Base-by-base conservation (phyloP, 1,284 basidiomycete species). In the Pseudozyma hubeiensis region DNA sequence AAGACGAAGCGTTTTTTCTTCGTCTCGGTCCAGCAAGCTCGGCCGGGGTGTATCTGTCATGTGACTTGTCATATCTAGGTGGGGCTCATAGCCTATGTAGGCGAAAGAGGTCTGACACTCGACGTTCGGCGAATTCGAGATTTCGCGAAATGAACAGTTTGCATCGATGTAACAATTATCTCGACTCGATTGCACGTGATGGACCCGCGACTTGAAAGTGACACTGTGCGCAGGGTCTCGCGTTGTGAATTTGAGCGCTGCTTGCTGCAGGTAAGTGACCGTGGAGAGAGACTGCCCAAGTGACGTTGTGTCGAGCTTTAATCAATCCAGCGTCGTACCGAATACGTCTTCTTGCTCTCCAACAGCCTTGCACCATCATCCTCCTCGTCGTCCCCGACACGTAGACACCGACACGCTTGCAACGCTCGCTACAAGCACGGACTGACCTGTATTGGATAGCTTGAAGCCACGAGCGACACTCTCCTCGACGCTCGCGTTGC, bases 141-240 rank as follows among this genome's bases (percentile, higher is more conserved):
- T 24, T 2, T 24, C 24, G 4, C 24, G 24, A 24, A 24, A 24
- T 4, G 2, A 24, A 4, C 24, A 24, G 24, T 24, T 24, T 24
- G 24, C 2, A 24, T 24, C 24, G 24, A 24, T 24, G 24, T 24
- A 24, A 24, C 24, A 24, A 24, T 24, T 24, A 24, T 24, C 24
- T 24, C 24, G 24, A 24, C 1, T 24, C 24, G 24, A 14, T 37
- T 41, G 10, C 53, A 55, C 53, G 53, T 55, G 53, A 55, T 55
- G 45, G 7, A 39, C 29, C 53, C 53, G 53, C 53, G 53, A 47
- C 45, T 43, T 29, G 49, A 16, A 5, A 19, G 31, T 19, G n/a
- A 55, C 43, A 24, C 43, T 44, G 6, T 13, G 43, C 14, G 17
- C 19, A 44, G 53, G 45, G 37, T 55, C 53, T 55, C 53, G 53